phyloP scores from a whole-genome alignment of 1,139 yeast species.

The Schizosaccharomyces versatilis region DNA sequence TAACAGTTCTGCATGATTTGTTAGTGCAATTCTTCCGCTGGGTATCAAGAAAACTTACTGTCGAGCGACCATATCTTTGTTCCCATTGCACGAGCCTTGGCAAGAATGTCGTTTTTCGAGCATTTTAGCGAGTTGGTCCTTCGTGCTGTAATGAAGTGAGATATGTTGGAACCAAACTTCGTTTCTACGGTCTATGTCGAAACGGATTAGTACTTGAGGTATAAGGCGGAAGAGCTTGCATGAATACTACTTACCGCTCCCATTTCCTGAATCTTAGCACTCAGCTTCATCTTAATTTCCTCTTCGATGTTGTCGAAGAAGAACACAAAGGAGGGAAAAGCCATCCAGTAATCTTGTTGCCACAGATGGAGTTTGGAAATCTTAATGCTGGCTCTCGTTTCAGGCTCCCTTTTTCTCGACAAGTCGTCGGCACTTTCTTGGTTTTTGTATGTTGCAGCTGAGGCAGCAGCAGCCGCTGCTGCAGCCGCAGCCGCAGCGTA shows the following conservation, averaged over 20 bases:
- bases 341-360: conserved; percentile 64
- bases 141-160: conserved; percentile 56
- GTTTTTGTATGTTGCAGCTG: background rate
- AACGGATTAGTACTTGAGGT: background rate
- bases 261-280: conserved; percentile 19
- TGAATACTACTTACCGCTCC: conserved; percentile 15
- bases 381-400: background rate
- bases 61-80: conserved; percentile 78
- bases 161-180: conserved; percentile 57
- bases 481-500: background rate
- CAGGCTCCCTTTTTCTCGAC: background rate
- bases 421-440: background rate
- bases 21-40: background rate
- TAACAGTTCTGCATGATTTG: background rate
- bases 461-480: background rate
- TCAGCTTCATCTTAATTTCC: conserved; percentile 29
- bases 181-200: conserved; percentile 26
- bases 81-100: conserved; percentile 35
- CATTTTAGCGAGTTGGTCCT: background rate
- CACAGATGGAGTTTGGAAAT: conserved; percentile 21
- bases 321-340: conserved; percentile 50
- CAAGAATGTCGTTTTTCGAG: conserved; percentile 40
- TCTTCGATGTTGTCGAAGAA: conserved; percentile 59
- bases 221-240: background rate
- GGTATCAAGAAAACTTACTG: conserved; percentile 17